Conservation (phyloP, 2,329 filamentous ascomycete genomes). For the Parascedosporium putredinis region DNA sequence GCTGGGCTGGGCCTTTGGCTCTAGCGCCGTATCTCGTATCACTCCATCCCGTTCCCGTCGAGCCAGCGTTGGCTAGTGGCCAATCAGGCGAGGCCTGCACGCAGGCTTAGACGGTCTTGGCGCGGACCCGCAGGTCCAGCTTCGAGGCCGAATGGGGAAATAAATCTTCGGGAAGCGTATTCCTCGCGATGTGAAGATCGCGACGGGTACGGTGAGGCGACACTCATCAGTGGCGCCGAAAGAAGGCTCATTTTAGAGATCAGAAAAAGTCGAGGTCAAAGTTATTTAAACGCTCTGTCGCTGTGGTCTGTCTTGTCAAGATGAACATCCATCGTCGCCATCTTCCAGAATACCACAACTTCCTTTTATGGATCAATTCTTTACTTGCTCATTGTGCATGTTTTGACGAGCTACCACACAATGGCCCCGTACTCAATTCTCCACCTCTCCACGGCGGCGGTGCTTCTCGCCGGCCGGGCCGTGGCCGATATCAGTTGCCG, state of each 20-base stretch:
- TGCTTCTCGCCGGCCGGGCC: not conserved
- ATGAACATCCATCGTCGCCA: no score
- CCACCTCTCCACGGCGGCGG: not conserved
- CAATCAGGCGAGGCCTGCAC: not conserved
- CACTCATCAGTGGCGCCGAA: not conserved
- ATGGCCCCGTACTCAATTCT: not conserved
- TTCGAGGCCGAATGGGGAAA: not conserved
- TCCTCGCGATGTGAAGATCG: not conserved
- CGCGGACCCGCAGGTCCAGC: not conserved
- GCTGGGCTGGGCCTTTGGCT: not conserved
- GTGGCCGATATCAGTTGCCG: constrained; percentile 12
- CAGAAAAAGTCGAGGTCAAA: not conserved
- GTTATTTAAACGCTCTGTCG: no score
- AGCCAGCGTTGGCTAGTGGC: not conserved
- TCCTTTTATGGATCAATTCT: no score
- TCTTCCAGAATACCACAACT: no score
- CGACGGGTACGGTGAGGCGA: not conserved
- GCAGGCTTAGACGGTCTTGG: not conserved
- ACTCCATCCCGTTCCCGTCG: not conserved
- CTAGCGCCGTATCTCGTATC: not conserved
- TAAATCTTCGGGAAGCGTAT: not conserved
- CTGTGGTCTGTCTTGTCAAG: no score
- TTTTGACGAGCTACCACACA: no score
- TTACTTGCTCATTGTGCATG: no score
- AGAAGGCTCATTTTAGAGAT: not conserved